phyloP scores from a whole-genome alignment of 331 rosid genomes.

The Telfairia occidentalis region DNA sequence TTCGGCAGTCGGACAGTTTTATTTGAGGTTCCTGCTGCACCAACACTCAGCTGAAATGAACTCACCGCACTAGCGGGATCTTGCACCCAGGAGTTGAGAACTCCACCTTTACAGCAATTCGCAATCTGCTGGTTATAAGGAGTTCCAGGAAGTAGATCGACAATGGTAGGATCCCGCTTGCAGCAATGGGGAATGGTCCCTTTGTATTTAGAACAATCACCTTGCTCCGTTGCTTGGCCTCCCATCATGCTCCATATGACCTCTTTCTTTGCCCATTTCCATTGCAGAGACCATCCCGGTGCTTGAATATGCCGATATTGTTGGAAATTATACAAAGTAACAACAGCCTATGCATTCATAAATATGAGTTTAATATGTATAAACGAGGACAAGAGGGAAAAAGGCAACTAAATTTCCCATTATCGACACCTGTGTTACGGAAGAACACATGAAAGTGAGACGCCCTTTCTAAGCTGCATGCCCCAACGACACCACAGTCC shows the following conservation, averaged over 20 bases:
- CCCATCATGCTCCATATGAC: conserved; percentile 75
- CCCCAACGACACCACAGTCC: not conserved
- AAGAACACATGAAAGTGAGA: not conserved
- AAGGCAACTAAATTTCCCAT: not conserved
- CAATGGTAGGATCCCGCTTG: conserved; percentile 44
- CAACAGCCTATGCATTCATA: conserved; percentile 39
- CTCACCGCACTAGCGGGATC: conserved; percentile 50
- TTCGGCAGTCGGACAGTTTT: conserved; percentile 50
- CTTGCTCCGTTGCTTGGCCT: conserved; percentile 73
- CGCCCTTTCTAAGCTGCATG: not conserved
- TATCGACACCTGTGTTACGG: not conserved
- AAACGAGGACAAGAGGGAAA: not conserved
- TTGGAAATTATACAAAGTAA: conserved; percentile 68
- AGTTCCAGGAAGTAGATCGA: conserved; percentile 73
- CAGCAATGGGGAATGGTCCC: conserved; percentile 56
- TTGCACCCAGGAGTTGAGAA: conserved; percentile 71
- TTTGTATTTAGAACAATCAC: conserved; percentile 73
- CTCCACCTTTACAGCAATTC: conserved; percentile 91
- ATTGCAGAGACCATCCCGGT: conserved; percentile 74
- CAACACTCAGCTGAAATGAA: conserved; percentile 78
- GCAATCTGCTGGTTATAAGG: conserved; percentile 68
- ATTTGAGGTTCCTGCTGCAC: conserved; percentile 58
- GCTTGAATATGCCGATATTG: conserved; percentile 61
- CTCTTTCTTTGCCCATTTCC: conserved; percentile 92
- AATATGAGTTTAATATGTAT: not conserved